These are phyloP conservation scores for Rhodamnia argentea DNA, from an alignment of 345 rosid genomes.

Conservation along the genomic window DNA sequence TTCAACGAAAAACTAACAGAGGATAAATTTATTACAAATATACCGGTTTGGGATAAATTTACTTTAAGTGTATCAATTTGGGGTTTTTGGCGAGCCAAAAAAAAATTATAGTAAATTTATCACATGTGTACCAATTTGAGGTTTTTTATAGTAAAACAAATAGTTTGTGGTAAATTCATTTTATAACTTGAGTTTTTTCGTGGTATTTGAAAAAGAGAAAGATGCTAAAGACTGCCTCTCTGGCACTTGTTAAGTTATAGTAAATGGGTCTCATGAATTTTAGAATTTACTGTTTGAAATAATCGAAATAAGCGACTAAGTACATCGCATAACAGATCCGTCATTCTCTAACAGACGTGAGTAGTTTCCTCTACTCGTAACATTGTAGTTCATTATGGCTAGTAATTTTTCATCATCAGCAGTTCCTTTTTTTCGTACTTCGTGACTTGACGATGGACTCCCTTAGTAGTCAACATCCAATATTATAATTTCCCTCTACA, in stretches of 20 bases:
- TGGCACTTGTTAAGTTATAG: background rate
- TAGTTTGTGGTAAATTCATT: no score
- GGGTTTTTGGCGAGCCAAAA: no score
- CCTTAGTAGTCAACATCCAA: background rate
- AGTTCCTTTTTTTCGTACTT: background rate
- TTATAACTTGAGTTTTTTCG: no score
- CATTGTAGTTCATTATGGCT: background rate
- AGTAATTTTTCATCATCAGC: background rate
- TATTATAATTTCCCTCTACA: background rate
- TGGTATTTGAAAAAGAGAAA: background rate
- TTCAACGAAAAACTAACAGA: no score
- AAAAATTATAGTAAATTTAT: no score
- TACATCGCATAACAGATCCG: background rate
- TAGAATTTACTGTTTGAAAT: background rate
- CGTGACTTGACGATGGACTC: fast-evolving
- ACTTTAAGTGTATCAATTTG: no score
- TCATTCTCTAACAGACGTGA: background rate
- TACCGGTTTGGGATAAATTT: no score
- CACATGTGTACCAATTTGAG: no score
- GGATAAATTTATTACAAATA: no score
- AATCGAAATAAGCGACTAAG: background rate
- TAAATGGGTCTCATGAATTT: background rate
- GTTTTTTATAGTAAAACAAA: no score
- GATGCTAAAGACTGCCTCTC: background rate
- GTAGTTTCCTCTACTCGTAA: background rate